A percentile compares a stretch with the other conserved stretches of the same genome.
These are phyloP conservation scores for Aspergillus texensis DNA, from an alignment of 2,329 filamentous ascomycete species.

Conservation along the genomic window DNA sequence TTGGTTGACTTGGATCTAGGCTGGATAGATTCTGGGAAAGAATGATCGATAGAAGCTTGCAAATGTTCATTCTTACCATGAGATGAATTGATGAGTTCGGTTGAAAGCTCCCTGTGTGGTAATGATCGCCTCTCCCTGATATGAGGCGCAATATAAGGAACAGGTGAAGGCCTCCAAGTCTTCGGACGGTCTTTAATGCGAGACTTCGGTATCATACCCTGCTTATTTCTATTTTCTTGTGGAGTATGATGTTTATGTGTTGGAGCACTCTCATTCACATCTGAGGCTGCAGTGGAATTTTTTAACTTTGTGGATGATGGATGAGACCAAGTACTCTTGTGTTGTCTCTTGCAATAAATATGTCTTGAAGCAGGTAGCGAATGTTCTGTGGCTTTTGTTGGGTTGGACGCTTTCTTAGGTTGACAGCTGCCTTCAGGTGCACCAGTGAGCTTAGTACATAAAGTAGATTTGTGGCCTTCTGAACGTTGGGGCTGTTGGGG, in stretches of 20 bases:
- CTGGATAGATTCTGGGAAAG: not conserved
- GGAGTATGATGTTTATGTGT: not conserved
- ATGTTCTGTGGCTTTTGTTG: not conserved
- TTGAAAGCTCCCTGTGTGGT: not conserved
- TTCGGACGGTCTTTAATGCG: not conserved
- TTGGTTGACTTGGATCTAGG: not conserved
- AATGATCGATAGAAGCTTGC: not conserved
- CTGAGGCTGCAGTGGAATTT: not conserved
- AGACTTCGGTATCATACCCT: not conserved
- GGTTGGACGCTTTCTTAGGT: not conserved
- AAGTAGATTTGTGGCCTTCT: not conserved
- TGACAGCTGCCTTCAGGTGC: not conserved
- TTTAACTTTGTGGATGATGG: not conserved
- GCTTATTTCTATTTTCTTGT: not conserved
- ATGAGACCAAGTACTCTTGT: not conserved
- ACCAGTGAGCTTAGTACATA: not conserved
- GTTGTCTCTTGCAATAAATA: not conserved
- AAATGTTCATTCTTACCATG: not conserved
- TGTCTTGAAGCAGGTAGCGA: not conserved
- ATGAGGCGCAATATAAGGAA: constrained; percentile 4
- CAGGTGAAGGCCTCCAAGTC: not conserved
- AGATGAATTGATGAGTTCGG: not conserved
- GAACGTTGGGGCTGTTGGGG: not conserved
- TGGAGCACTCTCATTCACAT: not conserved
- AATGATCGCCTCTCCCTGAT: not conserved